phyloP scores from a whole-genome alignment of 164 flowering plant species.

The Vitis cinerea region DNA sequence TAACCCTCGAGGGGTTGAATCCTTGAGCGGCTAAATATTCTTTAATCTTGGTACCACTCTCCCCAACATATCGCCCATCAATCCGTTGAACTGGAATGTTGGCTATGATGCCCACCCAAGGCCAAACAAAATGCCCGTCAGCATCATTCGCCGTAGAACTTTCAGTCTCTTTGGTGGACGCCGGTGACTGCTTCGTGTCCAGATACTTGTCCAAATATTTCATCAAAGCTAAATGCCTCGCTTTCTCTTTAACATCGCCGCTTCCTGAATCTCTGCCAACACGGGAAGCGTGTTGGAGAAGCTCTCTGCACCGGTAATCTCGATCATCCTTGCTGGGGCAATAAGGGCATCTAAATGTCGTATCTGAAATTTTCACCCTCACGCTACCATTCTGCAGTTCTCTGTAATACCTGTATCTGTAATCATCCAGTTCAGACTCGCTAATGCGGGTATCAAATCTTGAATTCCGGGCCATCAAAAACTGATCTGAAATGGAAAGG shows the following conservation, averaged over 20 bases:
- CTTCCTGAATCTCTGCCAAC: constrained; percentile 23
- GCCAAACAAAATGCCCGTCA: constrained; percentile 46
- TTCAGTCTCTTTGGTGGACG: background rate
- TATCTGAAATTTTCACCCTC: constrained; percentile 21
- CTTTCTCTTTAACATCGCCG: constrained; percentile 30
- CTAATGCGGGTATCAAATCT: constrained; percentile 3
- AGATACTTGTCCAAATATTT: constrained; percentile 30
- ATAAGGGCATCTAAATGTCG: constrained; percentile 38
- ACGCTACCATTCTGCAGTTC: constrained; percentile 25
- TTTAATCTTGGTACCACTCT: constrained; percentile 44
- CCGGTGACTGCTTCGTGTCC: background rate
- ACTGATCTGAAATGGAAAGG: constrained; percentile 8
- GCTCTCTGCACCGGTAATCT: constrained; percentile 32
- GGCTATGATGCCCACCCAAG: constrained; percentile 57
- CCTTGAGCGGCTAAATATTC: constrained; percentile 43
- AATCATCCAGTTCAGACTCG: constrained; percentile 26
- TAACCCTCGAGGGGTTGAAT: constrained; percentile 47
- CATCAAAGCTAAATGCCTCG: constrained; percentile 36
- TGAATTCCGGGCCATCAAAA: constrained; percentile 9
- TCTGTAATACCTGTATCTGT: constrained; percentile 22
- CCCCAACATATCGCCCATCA: constrained; percentile 42
- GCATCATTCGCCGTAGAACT: background rate
- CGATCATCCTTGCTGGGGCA: constrained; percentile 22
- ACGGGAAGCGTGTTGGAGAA: constrained; percentile 39
- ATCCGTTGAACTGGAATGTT: constrained; percentile 35